These are phyloP conservation scores for Pulveroboletus frians DNA, from an alignment of 768 basidiomycete genomes.

Conservation along the genomic window DNA sequence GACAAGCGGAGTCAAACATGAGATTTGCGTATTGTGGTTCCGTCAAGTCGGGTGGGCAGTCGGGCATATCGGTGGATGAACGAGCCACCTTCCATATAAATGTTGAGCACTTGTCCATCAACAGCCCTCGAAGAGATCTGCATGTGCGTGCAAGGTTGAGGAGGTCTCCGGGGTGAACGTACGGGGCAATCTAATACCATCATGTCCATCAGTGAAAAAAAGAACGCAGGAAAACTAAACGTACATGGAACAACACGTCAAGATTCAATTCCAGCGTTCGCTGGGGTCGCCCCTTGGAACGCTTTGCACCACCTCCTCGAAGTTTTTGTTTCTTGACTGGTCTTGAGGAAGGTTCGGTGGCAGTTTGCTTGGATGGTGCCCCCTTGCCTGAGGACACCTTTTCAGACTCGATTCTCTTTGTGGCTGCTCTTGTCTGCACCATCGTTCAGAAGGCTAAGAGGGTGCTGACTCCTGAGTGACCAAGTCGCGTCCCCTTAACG, in stretches of 20 bases:
- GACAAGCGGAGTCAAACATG: too few species aligned
- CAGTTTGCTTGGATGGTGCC: too few species aligned
- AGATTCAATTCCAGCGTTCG: too few species aligned
- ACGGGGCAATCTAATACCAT: neutral
- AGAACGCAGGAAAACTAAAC: neutral
- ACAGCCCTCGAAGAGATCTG: neutral
- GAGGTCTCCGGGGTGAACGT: neutral
- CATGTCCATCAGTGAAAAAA: neutral
- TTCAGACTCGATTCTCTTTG: neutral
- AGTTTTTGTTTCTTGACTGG: neutral
- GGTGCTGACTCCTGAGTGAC: too few species aligned
- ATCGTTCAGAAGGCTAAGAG: neutral
- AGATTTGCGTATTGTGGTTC: neutral
- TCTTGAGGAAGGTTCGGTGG: neutral
- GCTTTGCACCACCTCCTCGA: too few species aligned
- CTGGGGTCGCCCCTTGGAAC: too few species aligned
- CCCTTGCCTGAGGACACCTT: too few species aligned
- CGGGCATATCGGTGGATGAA: neutral
- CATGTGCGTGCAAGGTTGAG: neutral
- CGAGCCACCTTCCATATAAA: neutral
- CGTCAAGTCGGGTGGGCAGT: neutral
- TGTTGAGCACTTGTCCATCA: slow-evolving; percentile 5
- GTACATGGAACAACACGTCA: neutral
- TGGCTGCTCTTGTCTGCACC: neutral
- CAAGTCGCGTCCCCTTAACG: too few species aligned